Evolutionary conservation across 2,329 filamentous ascomycete genomes (phyloP).

Genomic region (Pyrenochaeta sp.): DNA sequence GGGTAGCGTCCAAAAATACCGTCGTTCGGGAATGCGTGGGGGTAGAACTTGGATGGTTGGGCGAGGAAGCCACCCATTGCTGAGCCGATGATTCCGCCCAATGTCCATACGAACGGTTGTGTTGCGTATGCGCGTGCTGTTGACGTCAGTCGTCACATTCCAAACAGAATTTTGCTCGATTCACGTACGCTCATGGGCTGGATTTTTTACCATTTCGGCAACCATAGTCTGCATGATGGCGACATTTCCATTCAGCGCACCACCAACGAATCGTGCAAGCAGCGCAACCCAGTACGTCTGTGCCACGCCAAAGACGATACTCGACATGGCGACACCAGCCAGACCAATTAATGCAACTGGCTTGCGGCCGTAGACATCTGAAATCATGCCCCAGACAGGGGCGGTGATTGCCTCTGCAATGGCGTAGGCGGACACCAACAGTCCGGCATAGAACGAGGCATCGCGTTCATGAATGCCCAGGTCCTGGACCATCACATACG

Average conservation of each 20-base stretch:
- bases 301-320: constrained; percentile 83
- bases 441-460: constrained; percentile 84
- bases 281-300: constrained; percentile 85
- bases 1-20: constrained; percentile 81
- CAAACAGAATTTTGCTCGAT: neutral
- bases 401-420: constrained; percentile 86
- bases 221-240: constrained; percentile 93
- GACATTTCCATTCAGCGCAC: constrained; percentile 89
- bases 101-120: constrained; percentile 93
- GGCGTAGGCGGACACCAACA: constrained; percentile 87
- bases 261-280: constrained; percentile 77
- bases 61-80: constrained; percentile 89
- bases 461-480: constrained; percentile 48
- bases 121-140: constrained; percentile 84
- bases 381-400: constrained; percentile 62
- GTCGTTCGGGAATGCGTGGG: constrained; percentile 71
- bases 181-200: constrained; percentile 84
- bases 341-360: constrained; percentile 62
- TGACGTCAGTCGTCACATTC: constrained; percentile 13
- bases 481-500: constrained; percentile 49
- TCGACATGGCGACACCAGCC: constrained; percentile 80
- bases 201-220: constrained; percentile 85
- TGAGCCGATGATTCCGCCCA: constrained; percentile 86
- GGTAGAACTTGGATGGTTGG: constrained; percentile 77
- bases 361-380: constrained; percentile 52